Evolutionary conservation across 306 rosid genomes (phyloP).

Genomic region (Rosa multiflora): DNA sequence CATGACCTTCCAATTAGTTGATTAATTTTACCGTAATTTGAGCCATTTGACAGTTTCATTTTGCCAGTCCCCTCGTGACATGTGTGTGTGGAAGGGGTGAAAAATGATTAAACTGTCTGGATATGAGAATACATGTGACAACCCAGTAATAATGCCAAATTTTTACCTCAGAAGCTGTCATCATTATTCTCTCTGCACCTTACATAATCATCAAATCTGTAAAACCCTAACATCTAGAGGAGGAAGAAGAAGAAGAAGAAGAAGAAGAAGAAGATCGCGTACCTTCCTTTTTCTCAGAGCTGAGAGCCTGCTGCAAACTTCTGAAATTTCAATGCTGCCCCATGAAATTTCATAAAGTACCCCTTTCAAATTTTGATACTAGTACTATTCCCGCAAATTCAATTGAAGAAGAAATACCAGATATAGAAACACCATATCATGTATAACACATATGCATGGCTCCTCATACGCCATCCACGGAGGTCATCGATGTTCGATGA

Average conservation of each 20-base stretch:
- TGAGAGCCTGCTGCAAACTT: slow-evolving; percentile 15
- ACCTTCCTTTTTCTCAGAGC: not conserved
- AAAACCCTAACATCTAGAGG: slow-evolving; percentile 22
- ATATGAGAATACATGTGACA: slow-evolving; percentile 22
- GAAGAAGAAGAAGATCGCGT: slow-evolving; percentile 1
- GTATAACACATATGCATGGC: slow-evolving; percentile 69
- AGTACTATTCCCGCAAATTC: not conserved
- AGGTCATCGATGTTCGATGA: slow-evolving; percentile 70
- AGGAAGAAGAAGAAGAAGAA: not conserved
- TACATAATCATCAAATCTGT: not conserved
- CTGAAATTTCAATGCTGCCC: slow-evolving; percentile 18
- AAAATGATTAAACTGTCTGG: slow-evolving; percentile 25
- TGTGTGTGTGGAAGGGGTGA: slow-evolving; percentile 26
- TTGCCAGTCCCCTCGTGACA: slow-evolving; percentile 28
- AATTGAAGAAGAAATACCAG: not conserved
- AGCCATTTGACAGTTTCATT: slow-evolving; percentile 18
- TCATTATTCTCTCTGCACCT: slow-evolving; percentile 24
- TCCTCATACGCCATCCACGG: slow-evolving; percentile 98
- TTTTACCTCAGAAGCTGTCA: slow-evolving; percentile 13
- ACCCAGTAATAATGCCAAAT: slow-evolving; percentile 15
- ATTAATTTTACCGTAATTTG: slow-evolving; percentile 23
- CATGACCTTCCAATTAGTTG: not conserved
- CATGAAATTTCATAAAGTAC: not conserved
- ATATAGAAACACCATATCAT: not conserved
- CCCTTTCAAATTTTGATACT: not conserved